Evolutionary conservation across 2,329 filamentous ascomycete species (phyloP).

Genomic region (Verticillium dahliae): DNA sequence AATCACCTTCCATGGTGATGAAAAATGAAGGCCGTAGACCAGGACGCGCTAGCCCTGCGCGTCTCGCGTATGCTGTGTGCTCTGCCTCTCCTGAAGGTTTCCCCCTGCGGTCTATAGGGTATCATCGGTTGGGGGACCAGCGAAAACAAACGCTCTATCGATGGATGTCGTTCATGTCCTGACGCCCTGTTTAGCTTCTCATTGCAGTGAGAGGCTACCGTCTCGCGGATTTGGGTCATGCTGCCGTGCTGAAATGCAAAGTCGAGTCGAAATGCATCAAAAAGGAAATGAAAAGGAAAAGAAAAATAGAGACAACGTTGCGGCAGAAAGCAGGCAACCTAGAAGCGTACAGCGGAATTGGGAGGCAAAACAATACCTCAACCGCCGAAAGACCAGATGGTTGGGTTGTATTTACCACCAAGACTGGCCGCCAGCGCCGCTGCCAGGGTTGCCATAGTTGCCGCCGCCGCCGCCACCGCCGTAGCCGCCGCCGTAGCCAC

Average conservation of each 20-base stretch:
- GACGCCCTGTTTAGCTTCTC: constrained; percentile 26
- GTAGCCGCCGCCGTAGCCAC: constrained; percentile 26
- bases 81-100: constrained; percentile 17
- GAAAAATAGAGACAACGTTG: constrained; percentile 8
- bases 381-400: constrained; percentile 2
- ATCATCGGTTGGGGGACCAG: constrained; percentile 17
- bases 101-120: constrained; percentile 19
- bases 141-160: constrained; percentile 16
- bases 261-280: constrained; percentile 16
- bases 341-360: neutral
- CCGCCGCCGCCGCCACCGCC: constrained; percentile 31
- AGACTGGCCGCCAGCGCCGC: constrained; percentile 55
- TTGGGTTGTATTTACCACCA: constrained; percentile 52
- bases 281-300: constrained; percentile 16
- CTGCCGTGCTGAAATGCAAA: constrained; percentile 20
- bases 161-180: constrained; percentile 19
- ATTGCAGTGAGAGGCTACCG: constrained; percentile 19
- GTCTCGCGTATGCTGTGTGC: constrained; percentile 10
- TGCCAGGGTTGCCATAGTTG: constrained; percentile 59
- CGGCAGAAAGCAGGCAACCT: constrained; percentile 17
- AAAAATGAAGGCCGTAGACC: neutral
- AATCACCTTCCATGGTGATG: constrained; percentile 6
- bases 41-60: neutral
- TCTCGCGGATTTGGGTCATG: constrained; percentile 25
- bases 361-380: constrained; percentile 1